phyloP scores from a whole-genome alignment of 352 stramenopile genomes.

The Phytophthora pisi region DNA sequence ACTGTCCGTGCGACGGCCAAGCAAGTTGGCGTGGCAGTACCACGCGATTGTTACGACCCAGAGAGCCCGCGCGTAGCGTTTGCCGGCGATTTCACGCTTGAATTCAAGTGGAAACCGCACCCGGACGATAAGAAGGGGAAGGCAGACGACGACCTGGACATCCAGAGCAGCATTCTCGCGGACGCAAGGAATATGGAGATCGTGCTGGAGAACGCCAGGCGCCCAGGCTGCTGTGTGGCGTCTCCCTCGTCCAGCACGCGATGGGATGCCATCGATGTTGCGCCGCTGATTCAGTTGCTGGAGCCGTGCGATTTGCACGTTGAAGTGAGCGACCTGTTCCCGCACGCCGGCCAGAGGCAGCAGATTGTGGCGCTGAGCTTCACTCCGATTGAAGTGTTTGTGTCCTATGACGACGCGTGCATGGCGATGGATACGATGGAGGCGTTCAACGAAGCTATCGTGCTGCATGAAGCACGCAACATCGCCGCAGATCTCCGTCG shows the following conservation, averaged over 20 bases:
- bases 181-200: constrained; percentile 73
- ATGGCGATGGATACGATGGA: constrained; percentile 62
- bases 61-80: constrained; percentile 57
- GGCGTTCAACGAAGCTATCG: constrained; percentile 37
- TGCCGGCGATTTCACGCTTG: constrained; percentile 58
- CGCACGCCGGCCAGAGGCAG: constrained; percentile 66
- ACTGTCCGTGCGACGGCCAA: constrained; percentile 51
- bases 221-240: constrained; percentile 63
- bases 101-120: constrained; percentile 58
- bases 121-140: constrained; percentile 22
- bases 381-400: constrained; percentile 79
- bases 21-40: constrained; percentile 59
- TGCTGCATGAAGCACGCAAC: constrained; percentile 25
- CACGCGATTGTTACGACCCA: constrained; percentile 51
- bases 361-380: constrained; percentile 78
- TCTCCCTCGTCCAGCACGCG: constrained; percentile 31
- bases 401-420: constrained; percentile 80
- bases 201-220: constrained; percentile 64
- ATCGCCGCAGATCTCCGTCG: constrained; percentile 5
- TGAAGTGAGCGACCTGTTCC: constrained; percentile 72
- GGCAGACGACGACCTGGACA: constrained; percentile 51
- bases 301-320: constrained; percentile 75
- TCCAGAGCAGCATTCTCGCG: constrained; percentile 70
- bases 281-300: constrained; percentile 72
- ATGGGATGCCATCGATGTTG: constrained; percentile 38